Evolutionary conservation across 1,284 basidiomycete genomes (phyloP).

Genomic region (Boletus austroedulis): DNA sequence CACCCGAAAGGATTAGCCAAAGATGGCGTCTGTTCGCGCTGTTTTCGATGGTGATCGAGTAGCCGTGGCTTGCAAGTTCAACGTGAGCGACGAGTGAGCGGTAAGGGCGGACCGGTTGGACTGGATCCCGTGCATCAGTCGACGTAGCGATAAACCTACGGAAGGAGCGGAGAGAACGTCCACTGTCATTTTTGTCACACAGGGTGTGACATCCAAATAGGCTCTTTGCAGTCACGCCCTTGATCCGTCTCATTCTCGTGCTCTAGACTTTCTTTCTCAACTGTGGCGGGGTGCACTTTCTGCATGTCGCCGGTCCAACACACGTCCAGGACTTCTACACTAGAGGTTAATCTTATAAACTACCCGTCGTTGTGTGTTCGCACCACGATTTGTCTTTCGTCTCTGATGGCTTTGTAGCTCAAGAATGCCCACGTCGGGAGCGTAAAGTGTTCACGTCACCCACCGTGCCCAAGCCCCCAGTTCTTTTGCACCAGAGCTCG

Average conservation of each 20-base stretch:
- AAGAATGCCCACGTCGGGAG: slow-evolving; percentile 81
- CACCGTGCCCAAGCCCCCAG: slow-evolving; percentile 62
- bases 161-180: too few species aligned
- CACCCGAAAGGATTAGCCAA: slow-evolving; percentile 61
- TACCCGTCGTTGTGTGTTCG: slow-evolving; percentile 48
- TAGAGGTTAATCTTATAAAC: slow-evolving; percentile 87
- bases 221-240: too few species aligned
- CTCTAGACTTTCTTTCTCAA: slow-evolving; percentile 32
- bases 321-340: slow-evolving; percentile 91
- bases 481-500: slow-evolving; percentile 78
- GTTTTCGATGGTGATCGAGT: slow-evolving; percentile 42
- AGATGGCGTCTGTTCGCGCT: slow-evolving; percentile 32
- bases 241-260: too few species aligned
- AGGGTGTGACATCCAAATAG: too few species aligned
- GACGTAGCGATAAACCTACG: slow-evolving; percentile 29
- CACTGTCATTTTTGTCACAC: too few species aligned
- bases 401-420: slow-evolving; percentile 45
- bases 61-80: slow-evolving; percentile 48
- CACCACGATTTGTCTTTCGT: not conserved
- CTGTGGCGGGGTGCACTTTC: slow-evolving; percentile 29
- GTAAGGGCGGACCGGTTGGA: slow-evolving; percentile 4
- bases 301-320: slow-evolving; percentile 30
- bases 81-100: slow-evolving; percentile 4
- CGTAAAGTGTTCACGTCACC: slow-evolving; percentile 77
- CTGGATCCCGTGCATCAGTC: slow-evolving; percentile 21